phyloP scores from a whole-genome alignment of 164 flowering plant species.

The Vitis vinifera region DNA sequence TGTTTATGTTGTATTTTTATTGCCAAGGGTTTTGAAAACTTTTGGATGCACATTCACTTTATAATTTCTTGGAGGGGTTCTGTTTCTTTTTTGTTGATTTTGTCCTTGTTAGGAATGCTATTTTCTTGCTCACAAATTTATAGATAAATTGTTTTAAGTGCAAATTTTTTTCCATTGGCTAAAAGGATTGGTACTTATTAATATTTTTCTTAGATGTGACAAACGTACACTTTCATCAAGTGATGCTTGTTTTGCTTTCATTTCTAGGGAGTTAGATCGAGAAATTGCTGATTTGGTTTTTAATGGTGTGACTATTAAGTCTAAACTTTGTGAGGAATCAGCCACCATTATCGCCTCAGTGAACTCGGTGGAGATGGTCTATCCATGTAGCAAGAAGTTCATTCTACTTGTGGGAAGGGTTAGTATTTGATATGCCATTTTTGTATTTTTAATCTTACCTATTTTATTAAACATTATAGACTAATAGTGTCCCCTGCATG shows the following conservation, averaged over 20 bases:
- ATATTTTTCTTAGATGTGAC: background rate
- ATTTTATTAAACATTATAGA: no score
- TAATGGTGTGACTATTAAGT: constrained; percentile 37
- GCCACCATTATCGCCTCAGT: constrained; percentile 31
- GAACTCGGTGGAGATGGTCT: constrained; percentile 43
- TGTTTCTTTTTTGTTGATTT: no score
- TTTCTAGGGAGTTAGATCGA: constrained; percentile 38
- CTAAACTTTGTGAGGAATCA: constrained; percentile 58
- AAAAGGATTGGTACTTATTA: no score
- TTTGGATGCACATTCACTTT: no score
- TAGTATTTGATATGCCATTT: constrained; percentile 6
- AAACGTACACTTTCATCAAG: background rate
- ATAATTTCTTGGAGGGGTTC: no score
- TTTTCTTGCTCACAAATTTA: no score
- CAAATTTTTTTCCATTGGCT: no score
- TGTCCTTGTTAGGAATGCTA: no score
- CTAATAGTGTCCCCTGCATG: no score
- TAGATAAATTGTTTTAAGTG: no score
- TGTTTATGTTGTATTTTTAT: no score
- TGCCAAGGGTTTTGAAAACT: no score
- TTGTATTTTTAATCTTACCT: background rate
- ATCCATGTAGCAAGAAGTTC: constrained; percentile 35
- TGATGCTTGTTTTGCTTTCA: background rate
- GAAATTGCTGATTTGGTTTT: constrained; percentile 45
- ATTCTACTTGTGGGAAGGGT: constrained; percentile 54